phyloP scores from a whole-genome alignment of 2,329 filamentous ascomycete species.

The Ambrosiella xylebori region DNA sequence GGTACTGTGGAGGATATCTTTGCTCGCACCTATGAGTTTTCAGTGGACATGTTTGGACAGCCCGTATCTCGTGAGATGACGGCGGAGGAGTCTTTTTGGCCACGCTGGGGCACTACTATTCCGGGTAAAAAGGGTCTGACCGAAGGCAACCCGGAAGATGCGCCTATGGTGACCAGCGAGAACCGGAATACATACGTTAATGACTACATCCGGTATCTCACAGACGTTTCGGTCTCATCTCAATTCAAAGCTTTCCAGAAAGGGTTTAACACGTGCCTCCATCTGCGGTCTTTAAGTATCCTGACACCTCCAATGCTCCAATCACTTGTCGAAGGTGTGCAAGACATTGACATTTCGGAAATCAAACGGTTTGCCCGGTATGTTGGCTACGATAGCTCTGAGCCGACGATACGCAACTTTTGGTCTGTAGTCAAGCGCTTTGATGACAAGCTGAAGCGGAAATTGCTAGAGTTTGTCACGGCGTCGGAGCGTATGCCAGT shows the following conservation, averaged over 20 bases:
- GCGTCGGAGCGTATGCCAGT: conserved; percentile 82
- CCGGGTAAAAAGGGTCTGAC: conserved; percentile 16
- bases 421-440: conserved; percentile 63
- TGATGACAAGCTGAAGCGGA: conserved; percentile 50
- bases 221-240: conserved; percentile 55
- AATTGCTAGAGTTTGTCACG: conserved; percentile 83
- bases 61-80: conserved; percentile 41
- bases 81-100: conserved; percentile 22
- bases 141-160: conserved; percentile 31
- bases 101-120: conserved; percentile 16
- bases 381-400: conserved; percentile 57
- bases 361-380: conserved; percentile 59
- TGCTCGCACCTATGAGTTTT: conserved; percentile 73
- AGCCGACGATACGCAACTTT: conserved; percentile 59
- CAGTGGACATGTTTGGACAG: conserved; percentile 39
- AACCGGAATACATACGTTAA: conserved; percentile 65
- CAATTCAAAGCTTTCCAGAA: conserved; percentile 67
- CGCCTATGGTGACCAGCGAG: conserved; percentile 59
- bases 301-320: conserved; percentile 56
- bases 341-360: conserved; percentile 60
- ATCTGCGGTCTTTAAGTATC: conserved; percentile 52
- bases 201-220: conserved; percentile 74
- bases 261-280: conserved; percentile 63
- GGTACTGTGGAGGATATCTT: conserved; percentile 70
- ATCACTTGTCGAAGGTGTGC: conserved; percentile 64